A percentile compares a stretch with the other conserved stretches of the same genome.
Evolutionary conservation across 2,329 filamentous ascomycete species (phyloP).

Genomic region (Pseudodiploospora longispora): DNA sequence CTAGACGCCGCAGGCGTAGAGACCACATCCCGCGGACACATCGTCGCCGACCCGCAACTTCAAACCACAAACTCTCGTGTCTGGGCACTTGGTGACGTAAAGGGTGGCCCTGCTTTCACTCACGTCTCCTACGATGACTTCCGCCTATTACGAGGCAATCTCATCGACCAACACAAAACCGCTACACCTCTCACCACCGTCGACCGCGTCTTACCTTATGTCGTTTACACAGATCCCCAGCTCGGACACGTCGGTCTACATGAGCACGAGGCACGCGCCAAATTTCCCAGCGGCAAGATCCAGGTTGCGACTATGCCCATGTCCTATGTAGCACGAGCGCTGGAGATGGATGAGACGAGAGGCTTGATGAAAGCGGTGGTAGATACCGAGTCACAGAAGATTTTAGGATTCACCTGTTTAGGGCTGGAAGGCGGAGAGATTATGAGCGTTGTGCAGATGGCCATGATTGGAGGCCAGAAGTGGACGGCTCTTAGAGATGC

Average conservation of each 20-base stretch:
- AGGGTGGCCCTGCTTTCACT: conserved; percentile 45
- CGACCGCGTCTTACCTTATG: conserved; percentile 29
- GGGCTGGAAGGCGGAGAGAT: conserved; percentile 44
- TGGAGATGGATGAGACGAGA: conserved; percentile 43
- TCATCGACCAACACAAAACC: conserved; percentile 18
- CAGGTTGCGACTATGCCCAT: conserved; percentile 43
- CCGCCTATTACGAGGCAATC: conserved; percentile 39
- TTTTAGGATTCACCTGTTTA: conserved; percentile 44
- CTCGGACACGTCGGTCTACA: conserved; percentile 43
- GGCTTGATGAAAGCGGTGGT: conserved; percentile 46
- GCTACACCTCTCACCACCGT: conserved; percentile 1
- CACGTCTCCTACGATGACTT: conserved; percentile 50
- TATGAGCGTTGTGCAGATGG: conserved; percentile 45
- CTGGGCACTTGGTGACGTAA: conserved; percentile 44
- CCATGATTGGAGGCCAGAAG: conserved; percentile 39
- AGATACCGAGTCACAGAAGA: conserved; percentile 37
- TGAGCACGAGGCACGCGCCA: conserved; percentile 25
- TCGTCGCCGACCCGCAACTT: conserved; percentile 35
- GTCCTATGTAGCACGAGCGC: conserved; percentile 39
- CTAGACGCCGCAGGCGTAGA: conserved; percentile 32
- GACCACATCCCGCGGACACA: conserved; percentile 32
- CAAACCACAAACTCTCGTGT: conserved; percentile 33
- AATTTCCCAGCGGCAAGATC: conserved; percentile 19
- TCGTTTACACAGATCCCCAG: conserved; percentile 46
- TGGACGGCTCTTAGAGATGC: conserved; percentile 38